Evolutionary conservation across 768 basidiomycete genomes (phyloP), one percentile per base, ranked within the genome.

Genomic region (Cystobasidium ongulense): DNA sequence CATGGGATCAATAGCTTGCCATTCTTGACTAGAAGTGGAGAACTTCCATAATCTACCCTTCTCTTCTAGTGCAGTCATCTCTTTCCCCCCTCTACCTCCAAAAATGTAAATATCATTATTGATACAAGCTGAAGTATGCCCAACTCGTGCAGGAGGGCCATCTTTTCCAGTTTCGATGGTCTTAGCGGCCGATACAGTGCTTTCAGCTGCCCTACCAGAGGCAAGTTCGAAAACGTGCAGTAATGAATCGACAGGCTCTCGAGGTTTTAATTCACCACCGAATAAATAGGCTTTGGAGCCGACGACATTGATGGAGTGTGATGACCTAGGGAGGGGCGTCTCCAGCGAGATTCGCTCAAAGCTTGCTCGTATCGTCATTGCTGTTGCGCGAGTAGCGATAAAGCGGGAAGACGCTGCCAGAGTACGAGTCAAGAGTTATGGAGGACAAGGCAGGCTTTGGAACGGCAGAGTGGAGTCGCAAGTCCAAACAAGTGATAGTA

Each of bases 191-290:
- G 35, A n/a, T 4, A 1, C 63, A 46, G 5, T 39, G 29, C 23
- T 57, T 38, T 18, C 38, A 18, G 46, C 25, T 25, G 39, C 18
- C 4, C 1, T 39, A n/a, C 39, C 39, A 17, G 33, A 57, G 63
- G 65, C 15, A 25, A 80, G 62, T n/a, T 74, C 54, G 46, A 81
- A 27, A 21, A 39, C 36, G 52, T 76, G 72, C 0, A 81, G 41
- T n/a, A 62, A 67, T 1, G 77, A 75, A 62, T 84, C 82, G 23
- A 85, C 81, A 0, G 84, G 85, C 33, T 78, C 76, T 43, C 85
- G 81, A 0, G 85, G 83, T 57, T 80, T 78, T 57, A 81, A 80
- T 75, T 86, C 85, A 23, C 85, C 85, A 18, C 83, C 81, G 68
- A 84, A 84, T 71, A 85, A 74, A 33, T 82, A 76, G 10, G 81